Base-by-base conservation (phyloP, 257 asterid genomes). In the Plantago major region DNA sequence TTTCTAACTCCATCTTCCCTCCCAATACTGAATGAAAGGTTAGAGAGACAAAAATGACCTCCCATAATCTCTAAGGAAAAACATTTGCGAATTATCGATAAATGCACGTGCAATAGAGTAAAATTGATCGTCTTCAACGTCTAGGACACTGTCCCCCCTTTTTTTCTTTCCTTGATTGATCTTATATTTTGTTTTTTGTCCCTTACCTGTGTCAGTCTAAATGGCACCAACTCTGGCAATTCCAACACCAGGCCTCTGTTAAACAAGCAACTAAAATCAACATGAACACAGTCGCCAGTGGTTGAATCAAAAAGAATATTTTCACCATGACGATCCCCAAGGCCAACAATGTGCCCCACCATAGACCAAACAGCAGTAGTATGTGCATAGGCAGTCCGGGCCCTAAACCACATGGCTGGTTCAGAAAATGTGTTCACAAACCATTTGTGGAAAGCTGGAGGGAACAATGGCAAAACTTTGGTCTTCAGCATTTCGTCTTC, bases 291-390 rank as follows among this genome's bases (percentile, higher is more conserved):
- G 66, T 92, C 99, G 48, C 99, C 97, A 11, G 95, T 89, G 59
- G 99, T 89, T 47, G 97, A 89, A 75, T 92, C 99, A 70, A 89
- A 92, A 58, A 89, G 93, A 67, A 92, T 92, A 71, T 92, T 92
- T 82, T 92, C 99, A 65, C 99, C 99, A 69, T 92, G 99, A 42
- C 97, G 82, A 67, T 92, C 99, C 60, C 99, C 99, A 64, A 92
- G 99, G 68, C 97, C 99, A 74, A 92, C 99, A 67, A 92, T 92
- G 75, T 92, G 99, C 50, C 97, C 99, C 75, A 92, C 99, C 99
- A 92, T 92, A 63, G 99, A 89, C 99, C 99, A 89, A 66, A 92
- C 99, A 44, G 99, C 99, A 67, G 93, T 83, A 64, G 97, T 89
- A 71, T 89, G 99, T 33, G 97, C 91, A 76, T 86, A 92, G 57